phyloP scores from a whole-genome alignment of 1,139 yeast species.

The Candida sanyaensis region DNA sequence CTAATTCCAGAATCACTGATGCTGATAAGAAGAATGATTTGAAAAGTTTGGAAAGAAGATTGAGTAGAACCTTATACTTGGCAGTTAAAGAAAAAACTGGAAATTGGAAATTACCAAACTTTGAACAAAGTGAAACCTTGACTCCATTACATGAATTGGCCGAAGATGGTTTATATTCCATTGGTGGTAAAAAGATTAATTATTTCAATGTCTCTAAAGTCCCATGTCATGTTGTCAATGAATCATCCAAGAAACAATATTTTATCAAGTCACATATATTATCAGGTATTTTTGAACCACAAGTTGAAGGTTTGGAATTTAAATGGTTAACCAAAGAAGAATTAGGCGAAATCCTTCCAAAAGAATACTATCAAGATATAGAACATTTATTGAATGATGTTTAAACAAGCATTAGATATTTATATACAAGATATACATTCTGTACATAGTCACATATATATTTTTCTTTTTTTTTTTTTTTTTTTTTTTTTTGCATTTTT shows the following conservation, averaged over 20 bases:
- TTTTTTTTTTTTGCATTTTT: neutral
- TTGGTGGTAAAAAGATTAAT: slow-evolving; percentile 78
- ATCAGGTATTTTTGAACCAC: slow-evolving; percentile 77
- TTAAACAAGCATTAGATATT: slow-evolving; percentile 17
- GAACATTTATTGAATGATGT: slow-evolving; percentile 54
- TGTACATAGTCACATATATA: slow-evolving; percentile 8
- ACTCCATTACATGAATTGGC: slow-evolving; percentile 72
- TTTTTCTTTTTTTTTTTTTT: too few relatives aligned
- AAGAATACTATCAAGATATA: slow-evolving; percentile 55
- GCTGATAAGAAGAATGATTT: slow-evolving; percentile 70
- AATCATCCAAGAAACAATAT: slow-evolving; percentile 49
- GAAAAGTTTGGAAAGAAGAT: slow-evolving; percentile 72
- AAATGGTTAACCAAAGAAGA: slow-evolving; percentile 90
- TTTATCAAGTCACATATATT: slow-evolving; percentile 85
- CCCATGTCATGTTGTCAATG: slow-evolving; percentile 66
- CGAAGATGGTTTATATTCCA: slow-evolving; percentile 64
- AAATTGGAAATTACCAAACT: slow-evolving; percentile 79
- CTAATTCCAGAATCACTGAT: slow-evolving; percentile 71
- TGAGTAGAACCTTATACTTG: slow-evolving; percentile 79
- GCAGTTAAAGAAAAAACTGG: slow-evolving; percentile 51
- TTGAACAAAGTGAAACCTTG: slow-evolving; percentile 30
- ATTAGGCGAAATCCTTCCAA: slow-evolving; percentile 54
- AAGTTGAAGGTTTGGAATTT: slow-evolving; percentile 37
- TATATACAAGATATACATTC: neutral
- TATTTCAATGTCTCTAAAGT: slow-evolving; percentile 88